A percentile compares a stretch with the other conserved stretches of the same genome.
These are phyloP conservation scores for Russula ochroleuca DNA, from an alignment of 768 basidiomycete species.

Conservation along the genomic window DNA sequence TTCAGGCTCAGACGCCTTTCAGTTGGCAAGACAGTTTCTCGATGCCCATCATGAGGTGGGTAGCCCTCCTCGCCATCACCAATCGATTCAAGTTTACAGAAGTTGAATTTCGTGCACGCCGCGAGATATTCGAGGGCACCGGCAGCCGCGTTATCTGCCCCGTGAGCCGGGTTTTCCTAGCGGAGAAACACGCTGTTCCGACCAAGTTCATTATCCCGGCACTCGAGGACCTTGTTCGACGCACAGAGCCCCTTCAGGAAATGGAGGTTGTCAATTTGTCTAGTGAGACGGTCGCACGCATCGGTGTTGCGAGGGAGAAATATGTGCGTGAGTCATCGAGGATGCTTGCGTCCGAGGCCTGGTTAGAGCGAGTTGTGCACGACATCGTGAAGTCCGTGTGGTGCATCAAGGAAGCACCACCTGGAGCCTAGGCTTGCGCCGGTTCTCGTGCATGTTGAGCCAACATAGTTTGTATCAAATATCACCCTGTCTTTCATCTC, in stretches of 20 bases:
- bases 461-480: too few relatives aligned
- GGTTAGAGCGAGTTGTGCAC: background rate
- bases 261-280: background rate
- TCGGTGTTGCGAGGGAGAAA: conserved; percentile 1
- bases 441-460: too few relatives aligned
- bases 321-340: background rate
- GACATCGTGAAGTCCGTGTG: conserved; percentile 4
- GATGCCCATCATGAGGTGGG: background rate
- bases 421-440: too few relatives aligned
- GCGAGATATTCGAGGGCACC: conserved; percentile 6
- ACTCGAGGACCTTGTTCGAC: conserved; percentile 4
- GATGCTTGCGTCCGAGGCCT: background rate
- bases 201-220: background rate
- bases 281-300: background rate
- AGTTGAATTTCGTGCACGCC: conserved; percentile 9
- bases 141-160: background rate
- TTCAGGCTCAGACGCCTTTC: background rate
- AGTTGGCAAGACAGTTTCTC: conserved; percentile 10
- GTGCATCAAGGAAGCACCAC: background rate
- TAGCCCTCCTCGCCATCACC: conserved; percentile 8
- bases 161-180: background rate
- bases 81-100: conserved; percentile 15
- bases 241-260: background rate
- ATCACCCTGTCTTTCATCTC: too few relatives aligned
- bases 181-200: background rate